These are phyloP conservation scores for Solanum pinnatisectum DNA, from an alignment of 257 asterid species.

Conservation along the genomic window DNA sequence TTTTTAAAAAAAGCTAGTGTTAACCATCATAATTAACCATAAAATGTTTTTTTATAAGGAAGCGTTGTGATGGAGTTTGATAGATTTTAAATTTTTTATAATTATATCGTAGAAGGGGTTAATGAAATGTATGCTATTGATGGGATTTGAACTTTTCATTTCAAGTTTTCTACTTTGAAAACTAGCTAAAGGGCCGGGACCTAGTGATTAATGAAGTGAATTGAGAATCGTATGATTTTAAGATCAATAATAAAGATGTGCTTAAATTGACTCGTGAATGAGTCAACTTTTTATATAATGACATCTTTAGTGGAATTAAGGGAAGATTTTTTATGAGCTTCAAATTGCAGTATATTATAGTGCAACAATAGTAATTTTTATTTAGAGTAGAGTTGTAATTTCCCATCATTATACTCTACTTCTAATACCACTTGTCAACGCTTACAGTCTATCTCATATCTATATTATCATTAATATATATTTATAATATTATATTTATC, in stretches of 20 bases:
- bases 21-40: neutral
- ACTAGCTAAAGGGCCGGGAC: neutral
- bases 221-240: too few species aligned
- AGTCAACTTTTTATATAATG: neutral
- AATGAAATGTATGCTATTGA: neutral
- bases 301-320: neutral
- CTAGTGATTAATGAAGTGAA: too few species aligned
- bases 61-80: neutral
- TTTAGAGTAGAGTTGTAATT: too few species aligned
- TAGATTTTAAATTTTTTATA: neutral
- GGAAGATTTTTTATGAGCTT: neutral
- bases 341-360: neutral
- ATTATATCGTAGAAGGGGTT: neutral
- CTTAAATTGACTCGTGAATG: neutral
- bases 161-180: neutral
- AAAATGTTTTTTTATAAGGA: neutral
- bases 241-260: neutral
- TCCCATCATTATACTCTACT: neutral
- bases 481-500: too few species aligned
- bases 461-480: neutral
- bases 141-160: neutral
- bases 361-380: too few species aligned
- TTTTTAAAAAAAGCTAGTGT: neutral
- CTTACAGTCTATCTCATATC: neutral
- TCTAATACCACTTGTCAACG: neutral